Base-by-base conservation (phyloP, 345 rosid genomes). In the Cardiospermum halicacabum region DNA sequence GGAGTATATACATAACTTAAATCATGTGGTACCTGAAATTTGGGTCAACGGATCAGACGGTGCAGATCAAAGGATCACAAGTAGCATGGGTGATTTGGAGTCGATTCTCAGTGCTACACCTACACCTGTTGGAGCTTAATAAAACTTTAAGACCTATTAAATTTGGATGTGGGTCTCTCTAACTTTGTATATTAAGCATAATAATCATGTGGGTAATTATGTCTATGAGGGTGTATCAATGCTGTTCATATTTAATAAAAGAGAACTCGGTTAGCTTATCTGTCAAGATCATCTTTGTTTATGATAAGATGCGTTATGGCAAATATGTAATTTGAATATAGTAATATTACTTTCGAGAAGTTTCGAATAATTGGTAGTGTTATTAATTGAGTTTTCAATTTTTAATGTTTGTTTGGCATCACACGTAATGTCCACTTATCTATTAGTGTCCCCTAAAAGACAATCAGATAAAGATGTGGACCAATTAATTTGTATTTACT, bases 1-100 rank as follows among this genome's bases (percentile, higher is more conserved):
- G 56, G 93, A 85, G 62, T 60, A 11, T 1, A 71, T 89, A 0
- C 47, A 59, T 12, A 77, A 79, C 24, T 71, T 92, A 36, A 69
- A 80, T 1, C 74, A 83, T 36, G 83, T 67, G 13, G 78, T 92
- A 30, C 96, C 98, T 10, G 92, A 85, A 62, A 83, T 89, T 7
- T 87, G 95, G 98, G 56, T 30, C 19, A 60, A 47, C 36, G 64
- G 56, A 22, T 40, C 68, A 0, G 82, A 74, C 11, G 77, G 59
- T 16, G 74, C 69, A 2, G 78, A 76, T 65, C 69, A 42, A 45
- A 77, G 77, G 60, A 80, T 82, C 67, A 64, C 67, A 51, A 59
- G 80, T 1, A 60, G 70, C 68, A 72, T 73, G 55, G 87, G 82
- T 62, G 88, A 83, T 37, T 62, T 85, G 50, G 96, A 85, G 21